Conservation (phyloP, 192 early-diverging fungal species). For the Linnemannia schmuckeri region DNA sequence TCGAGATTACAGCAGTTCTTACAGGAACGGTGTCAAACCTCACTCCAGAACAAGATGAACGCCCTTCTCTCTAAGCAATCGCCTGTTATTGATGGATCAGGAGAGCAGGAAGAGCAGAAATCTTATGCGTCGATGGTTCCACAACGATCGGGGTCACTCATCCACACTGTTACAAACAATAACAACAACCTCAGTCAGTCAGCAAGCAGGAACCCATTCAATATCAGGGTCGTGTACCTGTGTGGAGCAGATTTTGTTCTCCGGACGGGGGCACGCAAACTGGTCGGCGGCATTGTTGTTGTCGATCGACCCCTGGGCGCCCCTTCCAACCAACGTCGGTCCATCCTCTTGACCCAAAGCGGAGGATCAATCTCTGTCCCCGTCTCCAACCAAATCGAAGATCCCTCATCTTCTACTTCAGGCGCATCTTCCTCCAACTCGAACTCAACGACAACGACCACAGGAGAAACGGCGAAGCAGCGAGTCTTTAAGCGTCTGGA, state of each 20-base stretch:
- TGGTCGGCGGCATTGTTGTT: constrained; percentile 40
- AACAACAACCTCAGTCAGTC: constrained; percentile 9
- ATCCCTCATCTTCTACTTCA: not conserved
- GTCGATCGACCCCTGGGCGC: constrained; percentile 48
- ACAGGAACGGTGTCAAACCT: constrained; percentile 32
- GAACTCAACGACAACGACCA: not conserved
- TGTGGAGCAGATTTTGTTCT: constrained; percentile 58
- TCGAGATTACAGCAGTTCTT: constrained; percentile 41
- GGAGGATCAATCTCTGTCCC: constrained; percentile 39
- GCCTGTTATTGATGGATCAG: too few relatives aligned
- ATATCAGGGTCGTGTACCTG: constrained; percentile 57
- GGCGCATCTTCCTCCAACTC: not conserved
- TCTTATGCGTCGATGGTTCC: constrained; percentile 28
- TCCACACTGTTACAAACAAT: not conserved
- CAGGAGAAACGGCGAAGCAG: constrained; percentile 14
- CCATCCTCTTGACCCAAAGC: constrained; percentile 31
- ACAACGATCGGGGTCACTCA: constrained; percentile 54
- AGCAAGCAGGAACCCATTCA: constrained; percentile 42
- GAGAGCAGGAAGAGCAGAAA: not conserved
- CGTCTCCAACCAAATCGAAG: constrained; percentile 25
- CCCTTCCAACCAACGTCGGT: constrained; percentile 32
- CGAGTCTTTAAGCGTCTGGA: constrained; percentile 35
- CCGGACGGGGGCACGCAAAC: constrained; percentile 49
- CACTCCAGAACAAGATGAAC: constrained; percentile 30
- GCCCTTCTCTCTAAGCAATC: constrained; percentile 19